Percentiles rank a stretch among this genome's conserved stretches.
These are phyloP conservation scores for Psilocybe sp. DNA, from an alignment of 768 basidiomycete species.

Conservation along the genomic window DNA sequence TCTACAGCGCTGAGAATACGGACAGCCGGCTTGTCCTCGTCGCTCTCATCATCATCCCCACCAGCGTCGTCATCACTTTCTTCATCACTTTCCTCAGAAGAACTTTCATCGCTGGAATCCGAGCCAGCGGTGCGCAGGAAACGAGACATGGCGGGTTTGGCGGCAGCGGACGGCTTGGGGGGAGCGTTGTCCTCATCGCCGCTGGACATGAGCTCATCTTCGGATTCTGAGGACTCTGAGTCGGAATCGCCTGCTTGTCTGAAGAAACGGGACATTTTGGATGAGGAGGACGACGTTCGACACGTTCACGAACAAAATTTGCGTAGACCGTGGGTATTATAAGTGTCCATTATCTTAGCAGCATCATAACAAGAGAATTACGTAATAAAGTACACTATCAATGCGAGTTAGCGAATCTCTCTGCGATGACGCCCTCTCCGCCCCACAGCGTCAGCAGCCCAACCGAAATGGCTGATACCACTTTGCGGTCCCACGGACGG, in stretches of 20 bases:
- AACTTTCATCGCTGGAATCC: conserved; percentile 57
- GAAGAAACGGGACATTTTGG: conserved; percentile 83
- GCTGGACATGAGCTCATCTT: conserved; percentile 77
- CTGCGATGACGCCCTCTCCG: conserved; percentile 42
- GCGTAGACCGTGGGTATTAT: conserved; percentile 10
- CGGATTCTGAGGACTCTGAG: conserved; percentile 67
- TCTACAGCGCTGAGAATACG: conserved; percentile 87
- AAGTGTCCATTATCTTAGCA: conserved; percentile 8
- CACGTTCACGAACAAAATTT: not conserved
- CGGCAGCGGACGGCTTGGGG: conserved; percentile 41
- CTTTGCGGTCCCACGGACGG: conserved; percentile 62
- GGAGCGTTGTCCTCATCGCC: conserved; percentile 52
- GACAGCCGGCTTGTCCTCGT: conserved; percentile 64
- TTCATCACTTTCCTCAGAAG: conserved; percentile 55
- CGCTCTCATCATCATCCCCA: conserved; percentile 24
- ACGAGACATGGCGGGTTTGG: conserved; percentile 70
- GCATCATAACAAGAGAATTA: conserved; percentile 10
- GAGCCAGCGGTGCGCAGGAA: conserved; percentile 69
- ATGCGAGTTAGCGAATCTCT: conserved; percentile 3
- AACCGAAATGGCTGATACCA: conserved; percentile 53
- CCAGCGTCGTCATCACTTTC: conserved; percentile 44
- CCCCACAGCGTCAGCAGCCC: conserved; percentile 61
- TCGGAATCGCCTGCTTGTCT: conserved; percentile 83
- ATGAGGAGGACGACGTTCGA: not conserved
- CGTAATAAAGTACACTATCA: conserved; percentile 3